A percentile compares a stretch with the other conserved stretches of the same genome.
Conservation (phyloP, 2,329 filamentous ascomycete species). For the Emergomyces pasteurianus region DNA sequence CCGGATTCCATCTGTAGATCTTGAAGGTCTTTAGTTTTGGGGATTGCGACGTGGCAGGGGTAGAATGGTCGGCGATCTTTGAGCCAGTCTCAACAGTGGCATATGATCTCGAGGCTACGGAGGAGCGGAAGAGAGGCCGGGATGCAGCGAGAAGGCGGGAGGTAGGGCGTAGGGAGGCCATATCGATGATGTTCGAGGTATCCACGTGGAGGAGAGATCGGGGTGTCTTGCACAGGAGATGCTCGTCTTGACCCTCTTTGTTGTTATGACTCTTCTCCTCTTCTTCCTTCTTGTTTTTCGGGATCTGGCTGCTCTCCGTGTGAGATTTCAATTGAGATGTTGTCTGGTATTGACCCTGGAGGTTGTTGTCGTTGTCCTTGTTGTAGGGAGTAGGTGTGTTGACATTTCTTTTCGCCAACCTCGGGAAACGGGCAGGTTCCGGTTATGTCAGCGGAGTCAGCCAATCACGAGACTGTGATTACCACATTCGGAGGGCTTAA, state of each 20-base stretch:
- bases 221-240: too few species aligned
- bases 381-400: not conserved
- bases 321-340: not conserved
- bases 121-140: constrained; percentile 31
- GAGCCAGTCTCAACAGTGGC: constrained; percentile 33
- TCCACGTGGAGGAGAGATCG: not conserved
- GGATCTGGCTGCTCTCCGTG: not conserved
- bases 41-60: constrained; percentile 46
- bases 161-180: constrained; percentile 39
- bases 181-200: constrained; percentile 12
- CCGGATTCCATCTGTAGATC: constrained; percentile 98
- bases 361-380: not conserved
- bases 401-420: not conserved
- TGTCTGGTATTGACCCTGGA: not conserved
- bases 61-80: constrained; percentile 49
- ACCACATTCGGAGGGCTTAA: constrained; percentile 1
- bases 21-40: constrained; percentile 84
- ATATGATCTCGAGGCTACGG: constrained; percentile 33
- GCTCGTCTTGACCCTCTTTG: not conserved
- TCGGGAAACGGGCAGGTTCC: constrained; percentile 7
- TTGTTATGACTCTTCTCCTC: too few species aligned
- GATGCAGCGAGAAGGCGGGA: constrained; percentile 34
- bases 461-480: constrained; percentile 12
- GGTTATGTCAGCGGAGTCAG: constrained; percentile 11
- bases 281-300: too few species aligned